These are phyloP conservation scores for Chenopodium quinoa DNA, from an alignment of 148 eudicot genomes.

Conservation along the genomic window DNA sequence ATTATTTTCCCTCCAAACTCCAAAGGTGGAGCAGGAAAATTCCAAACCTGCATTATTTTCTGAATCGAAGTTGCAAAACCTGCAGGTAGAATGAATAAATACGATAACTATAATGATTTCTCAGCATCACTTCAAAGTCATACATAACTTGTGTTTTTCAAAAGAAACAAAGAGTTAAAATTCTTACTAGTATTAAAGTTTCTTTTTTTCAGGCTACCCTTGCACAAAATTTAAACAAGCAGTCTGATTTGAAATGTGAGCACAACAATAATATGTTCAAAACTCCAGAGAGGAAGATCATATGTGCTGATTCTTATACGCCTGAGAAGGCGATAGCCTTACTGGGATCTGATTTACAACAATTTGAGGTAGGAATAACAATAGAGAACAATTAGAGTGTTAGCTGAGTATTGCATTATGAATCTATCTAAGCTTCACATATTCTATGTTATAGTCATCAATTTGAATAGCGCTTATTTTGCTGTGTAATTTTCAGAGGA, in stretches of 20 bases:
- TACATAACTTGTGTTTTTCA: not conserved
- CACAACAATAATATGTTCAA: conserved; percentile 9
- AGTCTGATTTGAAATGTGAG: conserved; percentile 9
- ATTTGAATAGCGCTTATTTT: not conserved
- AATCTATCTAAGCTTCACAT: not conserved
- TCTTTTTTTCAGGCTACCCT: conserved; percentile 9
- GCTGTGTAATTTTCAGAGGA: not conserved
- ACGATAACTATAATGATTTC: not conserved
- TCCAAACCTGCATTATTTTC: not conserved
- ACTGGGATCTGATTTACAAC: conserved; percentile 9
- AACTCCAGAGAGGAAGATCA: conserved; percentile 18
- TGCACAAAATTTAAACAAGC: conserved; percentile 11
- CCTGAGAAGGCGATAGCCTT: not conserved
- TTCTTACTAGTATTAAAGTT: not conserved
- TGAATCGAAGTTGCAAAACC: not conserved
- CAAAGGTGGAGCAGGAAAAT: not conserved
- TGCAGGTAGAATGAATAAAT: not conserved
- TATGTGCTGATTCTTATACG: conserved; percentile 6
- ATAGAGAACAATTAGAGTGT: not conserved
- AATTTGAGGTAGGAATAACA: conserved; percentile 15
- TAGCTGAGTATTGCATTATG: not conserved
- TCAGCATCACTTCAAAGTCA: not conserved
- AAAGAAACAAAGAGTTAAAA: not conserved
- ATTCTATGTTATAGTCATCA: not conserved
- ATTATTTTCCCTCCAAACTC: conserved; percentile 2